A percentile compares a stretch with the other conserved stretches of the same genome.
Conservation (phyloP, 352 stramenopile species). For the Phytophthora pini region DNA sequence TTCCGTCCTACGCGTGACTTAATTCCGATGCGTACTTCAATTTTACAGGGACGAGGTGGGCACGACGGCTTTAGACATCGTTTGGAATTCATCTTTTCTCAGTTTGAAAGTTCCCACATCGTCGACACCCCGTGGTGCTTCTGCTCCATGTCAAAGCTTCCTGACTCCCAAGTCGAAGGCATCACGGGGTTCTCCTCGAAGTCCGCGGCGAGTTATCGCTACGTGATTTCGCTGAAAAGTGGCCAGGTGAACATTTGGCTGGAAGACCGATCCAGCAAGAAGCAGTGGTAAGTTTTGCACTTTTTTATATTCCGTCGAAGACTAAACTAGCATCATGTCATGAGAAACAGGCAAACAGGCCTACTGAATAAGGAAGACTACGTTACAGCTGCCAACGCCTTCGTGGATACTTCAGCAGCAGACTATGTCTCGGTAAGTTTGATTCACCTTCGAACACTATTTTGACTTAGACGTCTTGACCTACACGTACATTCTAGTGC, state of each 20-base stretch:
- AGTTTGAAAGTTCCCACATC: background rate
- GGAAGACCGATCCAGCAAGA: background rate
- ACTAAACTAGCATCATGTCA: too few relatives aligned
- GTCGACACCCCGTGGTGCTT: background rate
- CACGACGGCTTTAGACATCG: too few relatives aligned
- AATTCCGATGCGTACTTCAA: too few relatives aligned
- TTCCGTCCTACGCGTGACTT: too few relatives aligned
- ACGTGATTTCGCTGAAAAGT: background rate
- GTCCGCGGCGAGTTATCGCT: background rate
- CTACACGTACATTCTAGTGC: too few relatives aligned
- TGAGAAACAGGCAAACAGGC: background rate
- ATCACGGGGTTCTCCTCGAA: background rate
- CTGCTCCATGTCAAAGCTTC: background rate
- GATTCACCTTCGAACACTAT: background rate
- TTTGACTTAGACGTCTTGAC: too few relatives aligned
- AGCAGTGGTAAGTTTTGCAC: background rate
- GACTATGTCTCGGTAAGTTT: constrained; percentile 4
- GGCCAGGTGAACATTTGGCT: background rate
- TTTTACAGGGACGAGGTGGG: too few relatives aligned
- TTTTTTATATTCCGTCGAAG: too few relatives aligned
- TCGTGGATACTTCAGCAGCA: background rate
- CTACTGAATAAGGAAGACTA: constrained; percentile 2
- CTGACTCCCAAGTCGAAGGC: background rate
- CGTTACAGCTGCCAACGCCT: background rate
- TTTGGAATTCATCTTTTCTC: too few relatives aligned